Conservation (phyloP, 2,329 filamentous ascomycete species). For the Sclerotinia glacialis region DNA sequence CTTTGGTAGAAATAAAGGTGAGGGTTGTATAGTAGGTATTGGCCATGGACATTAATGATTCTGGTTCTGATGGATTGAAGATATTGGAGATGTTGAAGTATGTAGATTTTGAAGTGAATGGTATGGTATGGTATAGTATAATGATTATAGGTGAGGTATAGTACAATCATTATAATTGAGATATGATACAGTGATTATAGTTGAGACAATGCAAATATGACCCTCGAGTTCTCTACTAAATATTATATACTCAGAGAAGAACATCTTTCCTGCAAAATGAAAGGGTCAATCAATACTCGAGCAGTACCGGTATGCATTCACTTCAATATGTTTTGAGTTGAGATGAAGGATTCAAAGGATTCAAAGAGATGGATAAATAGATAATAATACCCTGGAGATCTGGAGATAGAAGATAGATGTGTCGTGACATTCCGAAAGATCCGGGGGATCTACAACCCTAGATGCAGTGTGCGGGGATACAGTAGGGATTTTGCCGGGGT, state of each 20-base stretch:
- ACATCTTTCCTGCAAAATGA: background rate
- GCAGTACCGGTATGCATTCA: too few relatives aligned
- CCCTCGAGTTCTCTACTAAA: background rate
- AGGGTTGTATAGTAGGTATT: too few relatives aligned
- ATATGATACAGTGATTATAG: background rate
- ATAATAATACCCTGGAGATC: background rate
- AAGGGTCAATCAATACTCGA: too few relatives aligned
- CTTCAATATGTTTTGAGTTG: background rate
- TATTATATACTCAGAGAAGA: background rate
- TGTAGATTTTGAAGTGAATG: too few relatives aligned
- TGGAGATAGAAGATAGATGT: too few relatives aligned
- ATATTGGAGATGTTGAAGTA: too few relatives aligned
- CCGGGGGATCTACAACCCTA: constrained; percentile 4
- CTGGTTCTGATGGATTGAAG: too few relatives aligned
- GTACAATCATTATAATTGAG: too few relatives aligned
- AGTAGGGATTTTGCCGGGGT: background rate
- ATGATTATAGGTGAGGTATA: too few relatives aligned
- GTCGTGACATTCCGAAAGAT: background rate
- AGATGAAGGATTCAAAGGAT: background rate
- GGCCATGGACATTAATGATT: too few relatives aligned
- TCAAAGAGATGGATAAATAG: background rate
- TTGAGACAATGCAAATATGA: background rate
- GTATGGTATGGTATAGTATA: too few relatives aligned
- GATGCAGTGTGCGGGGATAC: background rate
- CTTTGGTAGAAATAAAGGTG: too few relatives aligned